Evolutionary conservation across 192 early-diverging fungal species (phyloP), one percentile per base, ranked within the genome.

Genomic region (Neocallimastix lanati): DNA sequence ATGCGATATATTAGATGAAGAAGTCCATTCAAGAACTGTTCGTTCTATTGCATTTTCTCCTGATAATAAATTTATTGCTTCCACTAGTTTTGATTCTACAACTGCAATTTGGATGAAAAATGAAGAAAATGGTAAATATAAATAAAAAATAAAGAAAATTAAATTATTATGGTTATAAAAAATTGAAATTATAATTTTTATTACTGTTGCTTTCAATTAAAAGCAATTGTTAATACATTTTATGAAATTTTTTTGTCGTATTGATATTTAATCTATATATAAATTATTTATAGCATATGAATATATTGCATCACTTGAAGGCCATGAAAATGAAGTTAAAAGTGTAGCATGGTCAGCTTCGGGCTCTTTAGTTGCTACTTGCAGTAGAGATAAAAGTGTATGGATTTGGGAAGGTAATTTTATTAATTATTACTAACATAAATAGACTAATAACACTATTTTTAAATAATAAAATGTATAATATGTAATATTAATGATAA

Each of bases 251-350:
- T n/a, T n/a, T n/a, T n/a, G n/a, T n/a, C n/a, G n/a, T n/a, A n/a
- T n/a, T n/a, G n/a, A n/a, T n/a, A n/a, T n/a, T n/a, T n/a, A n/a
- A n/a, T n/a, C n/a, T n/a, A n/a, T n/a, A n/a, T n/a, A n/a, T n/a
- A n/a, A n/a, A n/a, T n/a, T n/a, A n/a, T n/a, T 28, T 29, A 28
- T 77, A 81, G 92, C 91, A 28, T 95, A 91, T 83, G 96, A 97
- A 83, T 96, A 93, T 80, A 88, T 95, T 2, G 96, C 97, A 2
- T 96, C 95, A 18, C 83, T 99, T 76, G 97, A 99, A 83, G 97
- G 97, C 40, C 97, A 99, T 84, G 97, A 99, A 86, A 98, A 98
- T 85, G 97, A 99, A 85, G 95, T 94, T 50, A 99, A 99, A 85
- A 88, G 90, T 37, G 93, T 98, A 37, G 87, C 93, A 15, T 99